A percentile compares a stretch with the other conserved stretches of the same genome.
Evolutionary conservation across 2,329 filamentous ascomycete genomes (phyloP).

Genomic region (Rhexocercosporidium sp.): DNA sequence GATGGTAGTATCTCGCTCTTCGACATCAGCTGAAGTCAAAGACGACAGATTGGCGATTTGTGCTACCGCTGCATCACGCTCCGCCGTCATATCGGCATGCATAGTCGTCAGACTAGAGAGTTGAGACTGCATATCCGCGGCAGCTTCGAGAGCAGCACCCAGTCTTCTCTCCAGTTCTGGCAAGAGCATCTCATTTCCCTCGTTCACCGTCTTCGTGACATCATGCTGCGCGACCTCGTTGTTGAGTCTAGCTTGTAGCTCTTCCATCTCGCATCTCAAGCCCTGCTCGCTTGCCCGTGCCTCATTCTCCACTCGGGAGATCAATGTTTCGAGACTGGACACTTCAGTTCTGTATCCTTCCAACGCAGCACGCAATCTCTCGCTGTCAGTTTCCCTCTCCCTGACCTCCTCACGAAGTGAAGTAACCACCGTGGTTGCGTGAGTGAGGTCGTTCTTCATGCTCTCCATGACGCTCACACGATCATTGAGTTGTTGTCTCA

Average conservation of each 20-base stretch:
- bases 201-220: conserved; percentile 38
- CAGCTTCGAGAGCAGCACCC: conserved; percentile 46
- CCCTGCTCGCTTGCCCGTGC: conserved; percentile 20
- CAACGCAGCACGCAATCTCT: conserved; percentile 56
- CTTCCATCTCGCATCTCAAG: conserved; percentile 25
- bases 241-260: conserved; percentile 42
- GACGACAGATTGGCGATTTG: not conserved
- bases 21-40: conserved; percentile 27
- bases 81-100: not conserved
- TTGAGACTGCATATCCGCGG: conserved; percentile 46
- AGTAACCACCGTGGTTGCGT: conserved; percentile 24
- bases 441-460: conserved; percentile 49
- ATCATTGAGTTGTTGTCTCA: conserved; percentile 61
- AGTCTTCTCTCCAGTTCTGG: conserved; percentile 53
- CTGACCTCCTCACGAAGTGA: conserved; percentile 33
- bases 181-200: conserved; percentile 46
- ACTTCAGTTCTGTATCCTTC: conserved; percentile 60
- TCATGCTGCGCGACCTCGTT: conserved; percentile 44
- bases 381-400: conserved; percentile 51
- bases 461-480: conserved; percentile 57
- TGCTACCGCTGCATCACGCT: conserved; percentile 26
- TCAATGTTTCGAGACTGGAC: conserved; percentile 56
- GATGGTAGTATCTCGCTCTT: conserved; percentile 35
- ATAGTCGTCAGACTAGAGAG: conserved; percentile 40
- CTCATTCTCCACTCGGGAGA: conserved; percentile 54